phyloP scores from a whole-genome alignment of 257 asterid species.

The Sherardia arvensis region DNA sequence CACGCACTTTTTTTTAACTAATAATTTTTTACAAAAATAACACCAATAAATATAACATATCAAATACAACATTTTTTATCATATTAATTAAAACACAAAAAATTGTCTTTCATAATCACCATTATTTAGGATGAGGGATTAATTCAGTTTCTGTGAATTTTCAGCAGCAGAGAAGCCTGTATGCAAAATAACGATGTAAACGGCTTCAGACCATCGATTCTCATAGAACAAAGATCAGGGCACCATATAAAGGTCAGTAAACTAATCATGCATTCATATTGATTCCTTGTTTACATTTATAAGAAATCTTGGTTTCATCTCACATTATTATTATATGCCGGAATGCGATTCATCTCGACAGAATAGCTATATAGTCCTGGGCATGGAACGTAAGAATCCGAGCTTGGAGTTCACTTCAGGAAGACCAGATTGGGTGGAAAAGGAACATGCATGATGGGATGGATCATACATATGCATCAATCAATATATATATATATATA shows the following conservation, averaged over 20 bases:
- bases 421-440: too few relatives aligned
- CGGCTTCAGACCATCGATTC: constrained; percentile 38
- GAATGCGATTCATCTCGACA: constrained; percentile 23
- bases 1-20: too few relatives aligned
- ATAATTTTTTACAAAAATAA: too few relatives aligned
- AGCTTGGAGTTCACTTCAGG: constrained; percentile 46
- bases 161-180: constrained; percentile 71
- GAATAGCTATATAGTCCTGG: constrained; percentile 22
- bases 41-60: too few relatives aligned
- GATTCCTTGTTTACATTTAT: neutral
- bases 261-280: neutral
- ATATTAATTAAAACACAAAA: too few relatives aligned
- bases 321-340: constrained; percentile 39
- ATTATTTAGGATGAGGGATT: too few relatives aligned
- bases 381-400: constrained; percentile 28
- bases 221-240: constrained; percentile 34
- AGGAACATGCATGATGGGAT: too few relatives aligned
- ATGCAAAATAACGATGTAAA: constrained; percentile 41
- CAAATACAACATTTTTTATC: too few relatives aligned
- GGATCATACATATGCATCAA: too few relatives aligned
- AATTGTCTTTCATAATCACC: too few relatives aligned
- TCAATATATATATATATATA: too few relatives aligned
- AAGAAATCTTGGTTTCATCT: neutral
- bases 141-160: too few relatives aligned
- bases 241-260: constrained; percentile 36